phyloP scores from a whole-genome alignment of 768 basidiomycete species.

The Gymnopilus junonius region DNA sequence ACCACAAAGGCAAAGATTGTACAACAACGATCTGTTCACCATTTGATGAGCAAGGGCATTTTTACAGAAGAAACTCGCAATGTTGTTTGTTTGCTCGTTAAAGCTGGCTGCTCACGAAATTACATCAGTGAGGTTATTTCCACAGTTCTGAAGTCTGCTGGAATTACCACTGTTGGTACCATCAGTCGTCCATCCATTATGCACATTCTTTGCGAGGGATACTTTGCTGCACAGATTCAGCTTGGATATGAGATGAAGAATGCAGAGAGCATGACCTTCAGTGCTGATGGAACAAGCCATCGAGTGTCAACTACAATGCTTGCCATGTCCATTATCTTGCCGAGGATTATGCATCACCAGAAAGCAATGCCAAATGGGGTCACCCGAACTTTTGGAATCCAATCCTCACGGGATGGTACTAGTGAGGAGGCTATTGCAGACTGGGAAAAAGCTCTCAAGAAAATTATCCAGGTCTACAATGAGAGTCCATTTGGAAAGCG shows the following conservation, averaged over 20 bases:
- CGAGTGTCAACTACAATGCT: conserved; percentile 25
- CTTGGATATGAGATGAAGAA: conserved; percentile 23
- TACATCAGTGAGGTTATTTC: background rate
- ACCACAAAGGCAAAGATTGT: too few species aligned
- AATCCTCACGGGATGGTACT: too few species aligned
- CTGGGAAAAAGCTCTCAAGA: conserved; percentile 17
- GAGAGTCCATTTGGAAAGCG: conserved; percentile 25
- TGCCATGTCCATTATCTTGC: conserved; percentile 22
- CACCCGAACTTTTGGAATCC: conserved; percentile 24
- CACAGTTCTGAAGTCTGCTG: too few species aligned
- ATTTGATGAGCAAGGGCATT: background rate
- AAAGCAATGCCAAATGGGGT: conserved; percentile 1
- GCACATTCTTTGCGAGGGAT: conserved; percentile 22
- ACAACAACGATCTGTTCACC: background rate
- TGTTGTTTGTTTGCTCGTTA: background rate
- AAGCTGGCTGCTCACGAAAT: background rate
- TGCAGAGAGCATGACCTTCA: conserved; percentile 19
- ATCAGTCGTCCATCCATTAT: conserved; percentile 13
- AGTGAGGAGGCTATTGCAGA: conserved; percentile 27
- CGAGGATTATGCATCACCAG: conserved; percentile 17
- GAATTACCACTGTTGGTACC: too few species aligned
- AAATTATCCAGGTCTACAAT: conserved; percentile 23
- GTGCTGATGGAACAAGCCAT: conserved; percentile 25
- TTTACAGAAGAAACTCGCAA: background rate
- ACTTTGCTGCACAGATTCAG: conserved; percentile 27